A percentile compares a stretch with the other conserved stretches of the same genome.
Conservation (phyloP, 2,329 filamentous ascomycete species). For the Colletotrichum eleusines region DNA sequence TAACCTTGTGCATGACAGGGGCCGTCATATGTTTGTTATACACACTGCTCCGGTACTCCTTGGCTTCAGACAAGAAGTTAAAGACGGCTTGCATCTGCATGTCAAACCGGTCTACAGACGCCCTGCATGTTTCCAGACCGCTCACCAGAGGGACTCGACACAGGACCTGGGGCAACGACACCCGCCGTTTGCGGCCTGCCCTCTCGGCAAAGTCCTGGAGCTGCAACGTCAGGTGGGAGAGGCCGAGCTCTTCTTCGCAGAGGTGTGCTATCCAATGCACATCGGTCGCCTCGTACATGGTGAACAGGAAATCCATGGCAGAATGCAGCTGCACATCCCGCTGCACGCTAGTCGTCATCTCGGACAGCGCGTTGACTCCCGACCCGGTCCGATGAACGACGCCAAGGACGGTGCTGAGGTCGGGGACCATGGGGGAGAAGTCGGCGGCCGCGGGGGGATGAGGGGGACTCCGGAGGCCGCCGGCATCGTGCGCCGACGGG, state of each 20-base stretch:
- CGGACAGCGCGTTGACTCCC: neutral
- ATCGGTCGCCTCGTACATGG: neutral
- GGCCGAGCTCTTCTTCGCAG: neutral
- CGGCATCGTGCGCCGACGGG: neutral
- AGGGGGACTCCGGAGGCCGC: no score
- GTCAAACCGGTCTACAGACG: neutral
- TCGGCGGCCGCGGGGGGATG: no score
- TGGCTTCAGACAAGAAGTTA: neutral
- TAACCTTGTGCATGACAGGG: neutral
- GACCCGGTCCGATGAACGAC: neutral
- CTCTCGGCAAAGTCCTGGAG: neutral
- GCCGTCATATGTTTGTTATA: neutral
- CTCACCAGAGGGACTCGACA: neutral
- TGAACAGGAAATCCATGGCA: neutral
- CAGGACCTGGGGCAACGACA: neutral
- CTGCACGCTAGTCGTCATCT: neutral
- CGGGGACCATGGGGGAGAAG: neutral
- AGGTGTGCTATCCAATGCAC: neutral
- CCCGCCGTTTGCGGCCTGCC: neutral
- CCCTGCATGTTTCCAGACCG: neutral
- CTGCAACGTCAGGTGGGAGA: neutral
- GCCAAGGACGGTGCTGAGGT: neutral
- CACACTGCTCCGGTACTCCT: neutral
- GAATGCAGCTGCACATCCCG: neutral
- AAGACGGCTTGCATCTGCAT: neutral